Conservation (phyloP, 305 asterid species). For the Fraxinus floribunda region DNA sequence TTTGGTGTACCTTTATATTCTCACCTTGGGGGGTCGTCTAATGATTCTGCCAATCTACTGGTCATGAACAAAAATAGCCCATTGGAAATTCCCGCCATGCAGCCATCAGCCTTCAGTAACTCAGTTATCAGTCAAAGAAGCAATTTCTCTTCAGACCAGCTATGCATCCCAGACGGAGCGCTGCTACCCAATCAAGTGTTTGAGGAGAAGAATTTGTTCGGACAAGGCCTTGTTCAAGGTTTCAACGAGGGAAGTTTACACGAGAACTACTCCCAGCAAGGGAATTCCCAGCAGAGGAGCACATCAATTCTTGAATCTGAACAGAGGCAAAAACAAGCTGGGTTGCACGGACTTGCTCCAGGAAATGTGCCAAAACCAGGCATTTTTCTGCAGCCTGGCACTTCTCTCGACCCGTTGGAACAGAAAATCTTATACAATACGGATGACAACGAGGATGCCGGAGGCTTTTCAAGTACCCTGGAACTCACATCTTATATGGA, state of each 20-base stretch:
- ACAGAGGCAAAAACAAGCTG: constrained; percentile 29
- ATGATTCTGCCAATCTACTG: constrained; percentile 31
- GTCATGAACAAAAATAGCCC: constrained; percentile 32
- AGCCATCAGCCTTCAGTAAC: constrained; percentile 35
- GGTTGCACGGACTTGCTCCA: constrained; percentile 25
- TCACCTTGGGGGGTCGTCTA: constrained; percentile 41
- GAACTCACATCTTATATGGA: constrained; percentile 36
- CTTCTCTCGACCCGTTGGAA: constrained; percentile 66
- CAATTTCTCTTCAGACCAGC: constrained; percentile 31
- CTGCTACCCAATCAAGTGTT: constrained; percentile 33
- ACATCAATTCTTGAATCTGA: constrained; percentile 29
- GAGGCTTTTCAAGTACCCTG: constrained; percentile 32
- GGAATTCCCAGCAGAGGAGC: constrained; percentile 25
- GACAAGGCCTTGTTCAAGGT: constrained; percentile 41
- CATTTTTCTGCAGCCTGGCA: constrained; percentile 13
- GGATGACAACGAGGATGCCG: constrained; percentile 39
- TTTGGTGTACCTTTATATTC: constrained; percentile 36
- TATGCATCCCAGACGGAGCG: constrained; percentile 26
- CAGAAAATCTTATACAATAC: constrained; percentile 57
- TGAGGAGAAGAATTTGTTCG: constrained; percentile 43
- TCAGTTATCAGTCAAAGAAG: constrained; percentile 33
- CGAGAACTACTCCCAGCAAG: constrained; percentile 40
- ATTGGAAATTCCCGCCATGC: constrained; percentile 32
- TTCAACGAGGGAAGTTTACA: constrained; percentile 31
- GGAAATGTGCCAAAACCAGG: constrained; percentile 22